Base-by-base conservation (phyloP, 805 yeast species). In the Candida palmyrensis region DNA sequence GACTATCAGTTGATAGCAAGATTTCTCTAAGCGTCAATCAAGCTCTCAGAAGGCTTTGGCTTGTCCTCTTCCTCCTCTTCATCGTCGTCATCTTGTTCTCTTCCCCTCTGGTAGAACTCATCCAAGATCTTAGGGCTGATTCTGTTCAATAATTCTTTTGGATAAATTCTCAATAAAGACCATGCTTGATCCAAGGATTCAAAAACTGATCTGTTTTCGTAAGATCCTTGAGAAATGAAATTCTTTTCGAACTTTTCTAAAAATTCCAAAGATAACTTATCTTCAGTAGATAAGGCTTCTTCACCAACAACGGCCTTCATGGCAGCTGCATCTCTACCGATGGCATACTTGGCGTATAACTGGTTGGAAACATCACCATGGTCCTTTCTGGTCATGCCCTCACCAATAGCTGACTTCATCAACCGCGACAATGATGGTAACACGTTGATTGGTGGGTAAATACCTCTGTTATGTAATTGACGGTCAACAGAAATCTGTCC, bases 241-340 rank as follows among this genome's bases (percentile, higher is more conserved):
- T 90, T 83, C 74, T 85, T 87, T 67, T 92, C 99, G 51, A 92
- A 92, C 70, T 92, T 92, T 60, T 94, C 98, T 68, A 92, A 79
- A 61, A 92, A 92, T 71, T 92, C 99, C 57, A 92, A 75, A 3
- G 98, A 92, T 45, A 92, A 75, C 68, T 94, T 94, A 68, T 92
- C 99, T 65, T 92, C 99, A 44, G 86, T 86, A 21, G 97, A 88
- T 55, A 92, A 73, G 22, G 99, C 98, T 67, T 92, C 99, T 67
- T 92, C 99, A 78, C 99, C 99, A 50, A 92, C 99, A 47, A 92
- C 99, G 10, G 98, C 96, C 71, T 92, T 92, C 99, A 92, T 92
- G 49, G 98, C 97, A 32, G 98, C 98, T 18, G 99, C 99, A 67
- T 92, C 99, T 69, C 89, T 85, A 74, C 99, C 99, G 70, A 92